Evolutionary conservation across 129 eudicot species (phyloP).

Genomic region (Silybum marianum): DNA sequence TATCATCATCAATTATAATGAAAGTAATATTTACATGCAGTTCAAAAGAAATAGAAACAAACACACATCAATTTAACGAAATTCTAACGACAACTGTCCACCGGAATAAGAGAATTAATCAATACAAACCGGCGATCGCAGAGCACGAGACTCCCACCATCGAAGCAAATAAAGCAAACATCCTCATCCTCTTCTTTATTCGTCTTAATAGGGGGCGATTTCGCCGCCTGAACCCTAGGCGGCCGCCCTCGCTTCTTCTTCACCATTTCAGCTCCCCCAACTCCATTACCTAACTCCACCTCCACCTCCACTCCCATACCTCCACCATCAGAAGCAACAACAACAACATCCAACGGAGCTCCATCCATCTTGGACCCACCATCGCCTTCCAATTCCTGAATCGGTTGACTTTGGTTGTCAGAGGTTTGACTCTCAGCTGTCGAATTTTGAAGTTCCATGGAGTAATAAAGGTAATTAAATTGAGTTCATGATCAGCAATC

Average conservation of each 20-base stretch:
- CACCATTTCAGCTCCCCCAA: constrained; percentile 29
- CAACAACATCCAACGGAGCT: constrained; percentile 31
- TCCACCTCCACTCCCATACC: constrained; percentile 14
- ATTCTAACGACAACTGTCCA: background rate
- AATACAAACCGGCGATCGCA: constrained; percentile 82
- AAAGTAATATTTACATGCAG: background rate
- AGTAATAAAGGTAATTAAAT: background rate
- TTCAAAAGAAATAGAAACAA: constrained; percentile 17
- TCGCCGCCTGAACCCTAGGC: constrained; percentile 47
- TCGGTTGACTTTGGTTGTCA: constrained; percentile 25
- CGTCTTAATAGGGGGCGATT: constrained; percentile 49
- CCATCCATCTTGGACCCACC: constrained; percentile 33
- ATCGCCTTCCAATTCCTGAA: constrained; percentile 18
- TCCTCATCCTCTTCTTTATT: constrained; percentile 64
- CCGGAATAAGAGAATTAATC: background rate
- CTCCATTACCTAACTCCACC: constrained; percentile 24
- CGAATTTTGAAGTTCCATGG: constrained; percentile 37
- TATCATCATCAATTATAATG: background rate
- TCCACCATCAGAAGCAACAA: background rate
- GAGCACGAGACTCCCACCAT: constrained; percentile 84
- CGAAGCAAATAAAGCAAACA: constrained; percentile 96
- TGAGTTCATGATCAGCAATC: background rate
- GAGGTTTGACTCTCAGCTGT: constrained; percentile 37
- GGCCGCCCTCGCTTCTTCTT: constrained; percentile 85
- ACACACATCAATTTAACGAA: constrained; percentile 3